Conservation (phyloP, 139 green algal species). For the Chlamydomonas schloesseri region DNA sequence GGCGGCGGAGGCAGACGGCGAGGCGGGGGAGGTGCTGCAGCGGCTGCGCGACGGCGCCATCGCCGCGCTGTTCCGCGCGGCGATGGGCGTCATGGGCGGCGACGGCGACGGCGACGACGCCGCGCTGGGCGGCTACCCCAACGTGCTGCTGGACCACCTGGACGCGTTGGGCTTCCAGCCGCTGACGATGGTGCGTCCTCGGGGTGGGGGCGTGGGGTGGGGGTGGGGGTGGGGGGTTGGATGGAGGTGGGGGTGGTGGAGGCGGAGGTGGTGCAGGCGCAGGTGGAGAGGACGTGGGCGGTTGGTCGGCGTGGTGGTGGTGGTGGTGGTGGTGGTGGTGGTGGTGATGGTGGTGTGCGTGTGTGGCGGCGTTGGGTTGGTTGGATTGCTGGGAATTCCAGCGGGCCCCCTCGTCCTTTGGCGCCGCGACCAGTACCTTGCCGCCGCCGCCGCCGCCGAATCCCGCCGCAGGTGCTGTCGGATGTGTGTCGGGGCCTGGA, state of each 20-base stretch:
- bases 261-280: too few relatives aligned
- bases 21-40: neutral
- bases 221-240: too few relatives aligned
- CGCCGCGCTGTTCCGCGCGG: neutral
- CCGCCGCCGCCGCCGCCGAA: too few relatives aligned
- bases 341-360: too few relatives aligned
- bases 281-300: neutral
- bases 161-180: conserved; percentile 13
- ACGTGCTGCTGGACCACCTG: conserved; percentile 18
- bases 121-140: neutral
- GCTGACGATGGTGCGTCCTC: neutral
- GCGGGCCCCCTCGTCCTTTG: too few relatives aligned
- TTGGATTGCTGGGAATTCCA: too few relatives aligned
- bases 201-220: too few relatives aligned
- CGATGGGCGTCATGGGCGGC: neutral
- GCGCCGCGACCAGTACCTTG: too few relatives aligned
- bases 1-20: neutral
- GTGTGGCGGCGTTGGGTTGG: too few relatives aligned
- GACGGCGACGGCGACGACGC: conserved; percentile 4
- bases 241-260: too few relatives aligned
- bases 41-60: neutral
- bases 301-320: too few relatives aligned
- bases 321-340: too few relatives aligned
- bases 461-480: neutral
- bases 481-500: neutral